Percentiles rank a stretch among this genome's conserved stretches.
These are phyloP conservation scores for Angomonas deanei DNA, from an alignment of 208 protist species.

Conservation along the genomic window DNA sequence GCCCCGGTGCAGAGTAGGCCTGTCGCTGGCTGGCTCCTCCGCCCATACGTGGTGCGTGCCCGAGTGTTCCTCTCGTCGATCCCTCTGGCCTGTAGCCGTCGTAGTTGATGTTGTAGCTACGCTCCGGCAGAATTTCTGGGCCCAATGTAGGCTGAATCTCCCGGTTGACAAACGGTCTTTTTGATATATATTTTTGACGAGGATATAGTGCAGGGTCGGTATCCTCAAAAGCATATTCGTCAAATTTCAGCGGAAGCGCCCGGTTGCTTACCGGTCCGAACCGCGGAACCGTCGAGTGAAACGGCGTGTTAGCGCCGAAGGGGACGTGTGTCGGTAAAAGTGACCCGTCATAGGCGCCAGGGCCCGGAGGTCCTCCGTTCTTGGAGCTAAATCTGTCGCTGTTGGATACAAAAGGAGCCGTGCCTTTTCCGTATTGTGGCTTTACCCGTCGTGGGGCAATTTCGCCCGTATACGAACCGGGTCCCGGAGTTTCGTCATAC, in stretches of 20 bases:
- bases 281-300: conserved; percentile 52
- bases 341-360: conserved; percentile 48
- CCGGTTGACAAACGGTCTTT: conserved; percentile 23
- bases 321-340: conserved; percentile 21
- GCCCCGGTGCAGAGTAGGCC: conserved; percentile 18
- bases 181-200: neutral
- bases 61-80: conserved; percentile 42
- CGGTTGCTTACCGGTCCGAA: conserved; percentile 30
- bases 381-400: conserved; percentile 32
- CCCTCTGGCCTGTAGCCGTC: conserved; percentile 63
- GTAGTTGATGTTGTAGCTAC: conserved; percentile 60
- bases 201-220: conserved; percentile 12
- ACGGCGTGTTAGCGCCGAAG: conserved; percentile 47
- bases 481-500: conserved; percentile 38
- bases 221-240: conserved; percentile 1
- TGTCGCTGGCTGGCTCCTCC: neutral
- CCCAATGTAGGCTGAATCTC: conserved; percentile 22
- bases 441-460: conserved; percentile 60
- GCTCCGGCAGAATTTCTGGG: conserved; percentile 13
- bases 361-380: conserved; percentile 31
- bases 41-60: conserved; percentile 22
- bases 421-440: conserved; percentile 15
- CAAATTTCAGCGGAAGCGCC: conserved; percentile 11
- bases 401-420: conserved; percentile 51
- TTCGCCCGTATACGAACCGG: conserved; percentile 67